These are phyloP conservation scores for Suhomyces terraborum DNA, from an alignment of 1,139 yeast species.

Conservation along the genomic window DNA sequence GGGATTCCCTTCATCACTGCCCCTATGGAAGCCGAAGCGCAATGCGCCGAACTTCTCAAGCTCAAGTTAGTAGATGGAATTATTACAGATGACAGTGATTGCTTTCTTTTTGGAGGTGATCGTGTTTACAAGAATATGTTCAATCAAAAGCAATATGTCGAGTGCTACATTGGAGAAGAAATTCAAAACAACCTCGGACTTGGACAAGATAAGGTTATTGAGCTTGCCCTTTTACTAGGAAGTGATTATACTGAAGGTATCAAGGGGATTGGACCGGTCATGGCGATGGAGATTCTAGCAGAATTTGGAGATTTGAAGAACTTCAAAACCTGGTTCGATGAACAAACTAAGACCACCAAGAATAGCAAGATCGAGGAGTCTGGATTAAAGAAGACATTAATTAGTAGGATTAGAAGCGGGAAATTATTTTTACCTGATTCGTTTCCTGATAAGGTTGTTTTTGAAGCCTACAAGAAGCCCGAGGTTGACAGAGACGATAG, in stretches of 20 bases:
- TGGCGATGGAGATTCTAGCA: slow-evolving; percentile 89
- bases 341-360: slow-evolving; percentile 24
- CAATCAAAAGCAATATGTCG: slow-evolving; percentile 90
- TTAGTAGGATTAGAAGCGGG: slow-evolving; percentile 56
- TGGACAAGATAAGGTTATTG: slow-evolving; percentile 62
- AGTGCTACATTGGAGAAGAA: slow-evolving; percentile 67
- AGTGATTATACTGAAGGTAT: slow-evolving; percentile 94
- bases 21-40: slow-evolving; percentile 99
- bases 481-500: slow-evolving; percentile 82
- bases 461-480: slow-evolving; percentile 74
- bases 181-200: slow-evolving; percentile 69
- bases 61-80: slow-evolving; percentile 88
- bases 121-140: slow-evolving; percentile 89
- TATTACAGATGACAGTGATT: slow-evolving; percentile 96
- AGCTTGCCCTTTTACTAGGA: slow-evolving; percentile 79
- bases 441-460: slow-evolving; percentile 73
- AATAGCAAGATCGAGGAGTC: slow-evolving; percentile 23
- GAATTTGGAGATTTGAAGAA: slow-evolving; percentile 59
- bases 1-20: slow-evolving; percentile 95
- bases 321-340: slow-evolving; percentile 46
- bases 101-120: slow-evolving; percentile 90
- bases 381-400: slow-evolving; percentile 48
- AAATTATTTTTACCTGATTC: slow-evolving; percentile 62
- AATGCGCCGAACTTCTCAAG: slow-evolving; percentile 76
- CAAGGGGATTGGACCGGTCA: slow-evolving; percentile 89